Evolutionary conservation across 352 stramenopile genomes (phyloP).

Genomic region (Globisporangium solare): DNA sequence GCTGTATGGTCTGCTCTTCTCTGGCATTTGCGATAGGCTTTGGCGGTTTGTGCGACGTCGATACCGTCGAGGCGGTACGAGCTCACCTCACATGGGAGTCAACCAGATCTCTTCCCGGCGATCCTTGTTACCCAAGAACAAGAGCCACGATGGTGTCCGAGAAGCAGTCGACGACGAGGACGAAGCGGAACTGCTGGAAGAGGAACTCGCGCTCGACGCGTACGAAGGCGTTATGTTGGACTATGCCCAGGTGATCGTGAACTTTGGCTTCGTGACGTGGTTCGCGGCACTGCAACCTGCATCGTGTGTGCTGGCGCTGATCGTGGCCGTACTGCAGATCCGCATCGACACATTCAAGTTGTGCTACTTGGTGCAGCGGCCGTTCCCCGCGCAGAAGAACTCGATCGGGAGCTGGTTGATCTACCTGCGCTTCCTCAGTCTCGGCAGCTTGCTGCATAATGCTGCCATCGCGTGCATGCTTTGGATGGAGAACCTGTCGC

Average conservation of each 20-base stretch:
- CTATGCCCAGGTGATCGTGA: slow-evolving; percentile 67
- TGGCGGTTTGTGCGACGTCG: background rate
- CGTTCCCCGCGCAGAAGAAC: slow-evolving; percentile 40
- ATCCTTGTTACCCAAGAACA: slow-evolving; percentile 9
- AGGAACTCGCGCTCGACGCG: slow-evolving; percentile 34
- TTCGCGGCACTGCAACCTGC: slow-evolving; percentile 52
- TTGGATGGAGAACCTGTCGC: slow-evolving; percentile 16
- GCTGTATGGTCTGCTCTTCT: slow-evolving; percentile 20
- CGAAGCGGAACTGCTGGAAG: slow-evolving; percentile 17
- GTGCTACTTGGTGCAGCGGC: slow-evolving; percentile 53
- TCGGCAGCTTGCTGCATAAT: slow-evolving; percentile 51
- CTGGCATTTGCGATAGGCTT: background rate
- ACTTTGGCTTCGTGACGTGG: slow-evolving; percentile 58
- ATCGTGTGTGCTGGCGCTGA: slow-evolving; percentile 35
- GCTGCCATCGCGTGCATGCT: slow-evolving; percentile 30
- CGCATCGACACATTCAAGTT: slow-evolving; percentile 63
- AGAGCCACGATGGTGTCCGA: background rate
- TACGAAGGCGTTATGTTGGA: slow-evolving; percentile 76
- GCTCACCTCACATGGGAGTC: slow-evolving; percentile 1
- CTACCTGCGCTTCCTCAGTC: slow-evolving; percentile 48
- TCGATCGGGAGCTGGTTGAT: slow-evolving; percentile 60
- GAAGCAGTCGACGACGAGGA: slow-evolving; percentile 3
- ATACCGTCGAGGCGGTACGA: background rate
- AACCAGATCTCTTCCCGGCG: background rate
- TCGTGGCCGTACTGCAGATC: slow-evolving; percentile 50